A percentile compares a stretch with the other conserved stretches of the same genome.
phyloP scores from a whole-genome alignment of 257 asterid genomes.

The Primulina huaijiensis region DNA sequence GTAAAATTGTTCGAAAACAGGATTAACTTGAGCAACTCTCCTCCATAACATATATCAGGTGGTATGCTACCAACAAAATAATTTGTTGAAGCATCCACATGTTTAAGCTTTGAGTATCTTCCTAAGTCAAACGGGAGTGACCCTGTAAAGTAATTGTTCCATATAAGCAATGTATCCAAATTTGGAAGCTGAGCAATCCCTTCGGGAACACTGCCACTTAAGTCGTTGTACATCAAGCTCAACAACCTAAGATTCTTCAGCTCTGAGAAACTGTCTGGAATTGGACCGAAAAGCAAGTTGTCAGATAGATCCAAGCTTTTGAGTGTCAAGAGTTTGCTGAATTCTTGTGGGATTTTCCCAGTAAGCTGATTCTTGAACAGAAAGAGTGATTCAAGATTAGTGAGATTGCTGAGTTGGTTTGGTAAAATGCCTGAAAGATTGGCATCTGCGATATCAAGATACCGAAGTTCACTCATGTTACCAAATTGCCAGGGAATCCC shows the following conservation, averaged over 20 bases:
- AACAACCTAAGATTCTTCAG: slow-evolving; percentile 61
- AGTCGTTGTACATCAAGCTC: slow-evolving; percentile 85
- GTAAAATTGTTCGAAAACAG: slow-evolving; percentile 79
- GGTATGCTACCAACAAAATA: slow-evolving; percentile 66
- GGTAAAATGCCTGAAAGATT: slow-evolving; percentile 84
- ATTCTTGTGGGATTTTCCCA: slow-evolving; percentile 66
- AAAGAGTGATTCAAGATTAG: slow-evolving; percentile 78
- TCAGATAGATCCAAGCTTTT: slow-evolving; percentile 97
- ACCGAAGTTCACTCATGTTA: slow-evolving; percentile 62
- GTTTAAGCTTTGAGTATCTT: slow-evolving; percentile 52
- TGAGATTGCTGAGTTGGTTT: slow-evolving; percentile 54
- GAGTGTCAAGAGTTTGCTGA: slow-evolving; percentile 53
- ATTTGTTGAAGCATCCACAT: slow-evolving; percentile 86
- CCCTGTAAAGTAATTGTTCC: slow-evolving; percentile 88
- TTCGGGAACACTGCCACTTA: slow-evolving; percentile 75
- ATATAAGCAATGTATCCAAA: slow-evolving; percentile 75
- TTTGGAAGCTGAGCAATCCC: slow-evolving; percentile 71
- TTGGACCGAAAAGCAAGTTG: slow-evolving; percentile 66
- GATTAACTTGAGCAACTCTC: slow-evolving; percentile 56
- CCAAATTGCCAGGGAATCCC: slow-evolving; percentile 89
- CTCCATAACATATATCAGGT: slow-evolving; percentile 59
- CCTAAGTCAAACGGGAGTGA: slow-evolving; percentile 74
- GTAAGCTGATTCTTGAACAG: slow-evolving; percentile 64
- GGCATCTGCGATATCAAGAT: slow-evolving; percentile 92
- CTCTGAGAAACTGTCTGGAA: slow-evolving; percentile 80